phyloP scores from a whole-genome alignment of 768 basidiomycete species.

The Russula ochroleuca region DNA sequence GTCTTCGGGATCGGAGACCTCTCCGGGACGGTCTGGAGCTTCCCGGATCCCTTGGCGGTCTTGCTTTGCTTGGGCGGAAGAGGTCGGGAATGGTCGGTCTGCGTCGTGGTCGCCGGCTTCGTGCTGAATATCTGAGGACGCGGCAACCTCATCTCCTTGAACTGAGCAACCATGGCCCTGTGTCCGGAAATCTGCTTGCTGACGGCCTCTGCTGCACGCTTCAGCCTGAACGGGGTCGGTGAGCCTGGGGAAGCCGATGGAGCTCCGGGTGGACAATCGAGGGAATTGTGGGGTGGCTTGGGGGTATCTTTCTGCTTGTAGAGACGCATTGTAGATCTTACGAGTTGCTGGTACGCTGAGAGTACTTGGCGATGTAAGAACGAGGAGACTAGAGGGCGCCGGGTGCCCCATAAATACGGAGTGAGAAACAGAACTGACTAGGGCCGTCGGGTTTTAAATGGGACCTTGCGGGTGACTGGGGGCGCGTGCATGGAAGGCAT shows the following conservation, averaged over 20 bases:
- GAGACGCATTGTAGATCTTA: slow-evolving; percentile 22
- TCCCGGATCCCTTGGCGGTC: not conserved
- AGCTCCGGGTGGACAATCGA: not conserved
- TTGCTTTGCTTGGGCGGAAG: slow-evolving; percentile 4
- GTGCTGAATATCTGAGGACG: slow-evolving; percentile 11
- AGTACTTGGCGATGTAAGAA: slow-evolving; percentile 20
- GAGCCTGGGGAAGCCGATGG: not conserved
- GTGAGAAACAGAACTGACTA: too few relatives aligned
- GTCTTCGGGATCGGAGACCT: not conserved
- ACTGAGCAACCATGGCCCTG: slow-evolving; percentile 21
- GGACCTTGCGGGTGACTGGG: too few relatives aligned
- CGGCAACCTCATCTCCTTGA: slow-evolving; percentile 13
- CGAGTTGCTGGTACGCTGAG: slow-evolving; percentile 19
- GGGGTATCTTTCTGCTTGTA: slow-evolving; percentile 14
- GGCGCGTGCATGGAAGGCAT: too few relatives aligned
- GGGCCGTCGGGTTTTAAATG: too few relatives aligned
- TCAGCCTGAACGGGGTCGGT: not conserved
- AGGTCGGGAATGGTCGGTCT: not conserved
- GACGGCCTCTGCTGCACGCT: slow-evolving; percentile 19
- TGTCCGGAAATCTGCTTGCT: slow-evolving; percentile 15
- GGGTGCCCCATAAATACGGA: not conserved
- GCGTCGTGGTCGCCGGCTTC: not conserved
- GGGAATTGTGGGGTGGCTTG: not conserved
- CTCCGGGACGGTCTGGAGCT: not conserved
- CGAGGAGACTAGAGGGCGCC: not conserved